These are phyloP conservation scores for Cystobasidium sp. DNA, from an alignment of 1,284 basidiomycete species.

Conservation along the genomic window DNA sequence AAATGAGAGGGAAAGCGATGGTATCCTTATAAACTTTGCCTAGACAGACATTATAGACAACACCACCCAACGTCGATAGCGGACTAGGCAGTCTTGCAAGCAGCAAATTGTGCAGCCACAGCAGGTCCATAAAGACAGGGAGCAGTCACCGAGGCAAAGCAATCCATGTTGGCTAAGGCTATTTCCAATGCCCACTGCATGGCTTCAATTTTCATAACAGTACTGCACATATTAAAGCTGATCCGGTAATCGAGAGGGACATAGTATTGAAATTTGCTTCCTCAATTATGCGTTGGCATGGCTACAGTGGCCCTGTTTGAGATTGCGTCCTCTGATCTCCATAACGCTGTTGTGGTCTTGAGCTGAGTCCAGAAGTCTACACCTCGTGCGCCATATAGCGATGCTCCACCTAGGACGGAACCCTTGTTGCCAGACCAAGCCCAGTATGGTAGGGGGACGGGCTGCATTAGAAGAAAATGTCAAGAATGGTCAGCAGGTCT, in stretches of 20 bases:
- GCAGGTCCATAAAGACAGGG: too few relatives aligned
- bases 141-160: too few relatives aligned
- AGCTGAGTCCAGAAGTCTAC: conserved; percentile 84
- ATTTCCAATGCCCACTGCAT: too few relatives aligned
- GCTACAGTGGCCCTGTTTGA: conserved; percentile 74
- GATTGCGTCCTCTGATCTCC: conserved; percentile 79
- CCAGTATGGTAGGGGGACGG: conserved; percentile 85
- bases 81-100: too few relatives aligned
- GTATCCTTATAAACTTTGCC: conserved; percentile 1
- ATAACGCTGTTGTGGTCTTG: conserved; percentile 79
- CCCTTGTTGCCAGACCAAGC: conserved; percentile 91
- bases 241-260: background rate
- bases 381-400: conserved; percentile 82
- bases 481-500: background rate
- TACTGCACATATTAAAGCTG: too few relatives aligned
- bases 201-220: too few relatives aligned
- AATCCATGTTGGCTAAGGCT: too few relatives aligned
- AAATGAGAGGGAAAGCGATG: conserved; percentile 29
- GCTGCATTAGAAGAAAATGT: conserved; percentile 4
- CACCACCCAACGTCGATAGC: too few relatives aligned
- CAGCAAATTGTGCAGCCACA: too few relatives aligned
- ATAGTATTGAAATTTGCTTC: background rate
- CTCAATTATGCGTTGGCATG: conserved; percentile 68
- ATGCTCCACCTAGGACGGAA: conserved; percentile 82
- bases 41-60: too few relatives aligned